Base-by-base conservation (phyloP, 257 asterid species). In the Eustoma russellianum region DNA sequence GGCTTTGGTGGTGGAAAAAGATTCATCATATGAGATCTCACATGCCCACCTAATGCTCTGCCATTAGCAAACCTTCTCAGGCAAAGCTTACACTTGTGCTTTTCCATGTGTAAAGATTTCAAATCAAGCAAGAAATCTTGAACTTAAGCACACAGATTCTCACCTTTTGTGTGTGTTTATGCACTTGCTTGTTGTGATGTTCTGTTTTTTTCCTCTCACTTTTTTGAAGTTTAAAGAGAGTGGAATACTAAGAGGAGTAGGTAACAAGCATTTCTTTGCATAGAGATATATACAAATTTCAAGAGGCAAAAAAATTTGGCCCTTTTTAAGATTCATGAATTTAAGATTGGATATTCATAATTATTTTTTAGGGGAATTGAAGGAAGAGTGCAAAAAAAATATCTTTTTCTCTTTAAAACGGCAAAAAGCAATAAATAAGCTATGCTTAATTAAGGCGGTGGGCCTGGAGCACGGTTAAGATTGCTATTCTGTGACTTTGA, bases 11-110 rank as follows among this genome's bases (percentile, higher is more conserved):
- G 53, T 34, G 35, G 52, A 33, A 63, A 58, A 14, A 64, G 71
- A 63, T 60, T 68, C 83, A 73, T 71, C 78, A 77, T 67, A 71
- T 90, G 98, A 46, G 91, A 90, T 82, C 93, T 90, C 98, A 83
- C 82, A 73, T 90, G 97, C 9, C 96, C 94, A 33, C 97, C 97
- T 7, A 90, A 54, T 67, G 97, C 94, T 66, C 81, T 82, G 0
- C 98, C 96, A 69, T 75, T 82, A n/a, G 67, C 70, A 33, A 87
- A 91, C 28, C 41, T 75, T 56, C 83, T 74, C 41, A 57, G 74
- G 63, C 98, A 91, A 33, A 87, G 70, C 34, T 74, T 87, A 75
- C 98, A 91, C 58, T 76, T 77, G 68, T 82, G 78, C n/a, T 68
- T 77, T 77, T 83, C 91, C 98, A 83, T 90, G 13, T 2, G 9